A percentile compares a stretch with the other conserved stretches of the same genome.
Conservation (phyloP, 2,329 filamentous ascomycete genomes). For the Penicillium aurantiogriseum region DNA sequence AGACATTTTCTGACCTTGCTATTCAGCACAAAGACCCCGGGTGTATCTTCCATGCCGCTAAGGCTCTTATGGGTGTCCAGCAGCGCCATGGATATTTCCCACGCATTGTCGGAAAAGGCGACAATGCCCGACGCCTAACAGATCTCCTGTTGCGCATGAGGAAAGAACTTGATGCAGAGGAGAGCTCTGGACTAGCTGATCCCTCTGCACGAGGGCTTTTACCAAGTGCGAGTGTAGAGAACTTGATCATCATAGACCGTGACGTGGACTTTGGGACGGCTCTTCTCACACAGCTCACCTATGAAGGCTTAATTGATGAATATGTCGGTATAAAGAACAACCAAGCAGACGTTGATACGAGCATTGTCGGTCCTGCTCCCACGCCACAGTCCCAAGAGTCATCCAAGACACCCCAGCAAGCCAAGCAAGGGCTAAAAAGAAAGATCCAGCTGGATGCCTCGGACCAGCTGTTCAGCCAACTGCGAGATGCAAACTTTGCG, state of each 20-base stretch:
- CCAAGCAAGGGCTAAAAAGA: constrained; percentile 69
- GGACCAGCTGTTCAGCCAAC: constrained; percentile 81
- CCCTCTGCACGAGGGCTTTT: constrained; percentile 64
- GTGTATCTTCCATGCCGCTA: constrained; percentile 82
- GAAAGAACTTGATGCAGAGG: constrained; percentile 82
- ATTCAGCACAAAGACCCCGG: constrained; percentile 77
- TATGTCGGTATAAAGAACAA: constrained; percentile 89
- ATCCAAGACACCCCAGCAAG: constrained; percentile 47
- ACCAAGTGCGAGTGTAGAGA: constrained; percentile 85
- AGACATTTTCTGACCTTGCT: neutral
- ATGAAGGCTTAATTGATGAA: constrained; percentile 94
- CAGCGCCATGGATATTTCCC: constrained; percentile 90
- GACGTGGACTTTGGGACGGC: constrained; percentile 92
- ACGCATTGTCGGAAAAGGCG: constrained; percentile 90
- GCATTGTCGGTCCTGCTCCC: constrained; percentile 72
- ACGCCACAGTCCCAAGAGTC: constrained; percentile 56
- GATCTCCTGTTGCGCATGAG: constrained; percentile 89
- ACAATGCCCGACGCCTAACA: constrained; percentile 84
- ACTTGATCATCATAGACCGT: constrained; percentile 89
- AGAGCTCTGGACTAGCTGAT: constrained; percentile 59
- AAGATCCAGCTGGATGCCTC: constrained; percentile 86
- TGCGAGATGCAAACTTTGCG: constrained; percentile 92
- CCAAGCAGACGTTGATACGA: constrained; percentile 87
- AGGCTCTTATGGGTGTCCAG: constrained; percentile 91
- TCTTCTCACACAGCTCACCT: constrained; percentile 90